phyloP scores from a whole-genome alignment of 768 basidiomycete species.

The Suillus paluster region DNA sequence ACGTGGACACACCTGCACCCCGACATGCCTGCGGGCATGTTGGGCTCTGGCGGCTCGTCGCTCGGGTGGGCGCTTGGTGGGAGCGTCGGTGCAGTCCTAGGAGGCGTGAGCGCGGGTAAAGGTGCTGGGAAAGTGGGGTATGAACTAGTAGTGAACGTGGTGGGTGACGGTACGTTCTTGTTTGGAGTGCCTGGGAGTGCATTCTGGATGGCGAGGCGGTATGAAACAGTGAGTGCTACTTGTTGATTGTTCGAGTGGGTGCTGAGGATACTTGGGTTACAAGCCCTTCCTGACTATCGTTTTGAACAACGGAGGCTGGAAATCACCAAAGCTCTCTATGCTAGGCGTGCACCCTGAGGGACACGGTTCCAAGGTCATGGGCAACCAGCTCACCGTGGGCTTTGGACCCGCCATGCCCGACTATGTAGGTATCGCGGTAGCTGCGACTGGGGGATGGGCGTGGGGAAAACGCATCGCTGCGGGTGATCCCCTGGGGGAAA shows the following conservation, averaged over 20 bases:
- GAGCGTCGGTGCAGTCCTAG: conserved; percentile 61
- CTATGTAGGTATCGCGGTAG: conserved; percentile 64
- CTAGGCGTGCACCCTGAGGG: conserved; percentile 66
- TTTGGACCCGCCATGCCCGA: conserved; percentile 69
- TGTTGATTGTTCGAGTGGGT: neutral
- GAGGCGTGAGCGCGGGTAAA: conserved; percentile 33
- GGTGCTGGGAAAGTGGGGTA: conserved; percentile 32
- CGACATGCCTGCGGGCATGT: conserved; percentile 50
- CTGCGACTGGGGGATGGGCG: conserved; percentile 72
- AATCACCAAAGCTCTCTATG: conserved; percentile 67
- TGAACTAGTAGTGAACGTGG: conserved; percentile 61
- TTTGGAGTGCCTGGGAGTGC: conserved; percentile 68
- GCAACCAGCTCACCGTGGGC: conserved; percentile 58
- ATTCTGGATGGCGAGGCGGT: conserved; percentile 75
- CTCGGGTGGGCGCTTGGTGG: conserved; percentile 74
- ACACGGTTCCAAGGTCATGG: conserved; percentile 48
- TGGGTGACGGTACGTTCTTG: conserved; percentile 73
- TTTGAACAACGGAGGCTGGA: conserved; percentile 77
- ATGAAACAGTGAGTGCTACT: conserved; percentile 55
- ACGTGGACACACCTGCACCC: conserved; percentile 66
- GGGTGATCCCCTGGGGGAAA: conserved; percentile 32
- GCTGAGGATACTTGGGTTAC: too few species aligned
- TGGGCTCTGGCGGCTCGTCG: conserved; percentile 65
- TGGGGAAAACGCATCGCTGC: conserved; percentile 48
- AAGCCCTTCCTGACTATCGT: conserved; percentile 75